A percentile compares a stretch with the other conserved stretches of the same genome.
Evolutionary conservation across 305 asterid genomes (phyloP).

Genomic region (Fraxinus paxiana): DNA sequence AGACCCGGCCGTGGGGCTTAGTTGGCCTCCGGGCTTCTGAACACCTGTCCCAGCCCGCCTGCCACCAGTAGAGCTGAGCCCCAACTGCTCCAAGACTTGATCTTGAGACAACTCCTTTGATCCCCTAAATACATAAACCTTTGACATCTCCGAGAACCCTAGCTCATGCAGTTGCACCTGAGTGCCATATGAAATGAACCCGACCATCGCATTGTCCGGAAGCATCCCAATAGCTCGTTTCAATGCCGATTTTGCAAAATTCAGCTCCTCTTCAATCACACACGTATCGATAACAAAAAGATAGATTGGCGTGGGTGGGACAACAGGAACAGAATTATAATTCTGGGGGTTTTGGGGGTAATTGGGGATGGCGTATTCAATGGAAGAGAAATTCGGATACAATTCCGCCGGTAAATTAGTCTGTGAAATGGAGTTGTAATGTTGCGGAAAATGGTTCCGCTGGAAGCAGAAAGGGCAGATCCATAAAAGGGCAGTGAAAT

Average conservation of each 20-base stretch:
- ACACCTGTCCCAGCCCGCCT: conserved; percentile 49
- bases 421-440: conserved; percentile 60
- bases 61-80: conserved; percentile 49
- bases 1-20: conserved; percentile 44
- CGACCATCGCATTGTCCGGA: conserved; percentile 93
- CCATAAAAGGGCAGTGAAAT: conserved; percentile 81
- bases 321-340: conserved; percentile 46
- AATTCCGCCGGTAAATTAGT: conserved; percentile 81
- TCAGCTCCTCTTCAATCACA: conserved; percentile 90
- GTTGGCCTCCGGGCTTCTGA: conserved; percentile 61
- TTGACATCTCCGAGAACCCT: conserved; percentile 81
- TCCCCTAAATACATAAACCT: conserved; percentile 87
- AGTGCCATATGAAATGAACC: conserved; percentile 85
- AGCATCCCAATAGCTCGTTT: conserved; percentile 81
- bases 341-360: conserved; percentile 40
- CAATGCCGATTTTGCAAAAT: conserved; percentile 75
- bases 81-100: conserved; percentile 90
- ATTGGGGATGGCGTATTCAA: conserved; percentile 50
- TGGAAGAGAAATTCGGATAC: conserved; percentile 74
- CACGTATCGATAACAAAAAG: conserved; percentile 89
- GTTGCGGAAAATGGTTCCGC: conserved; percentile 78
- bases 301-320: conserved; percentile 43
- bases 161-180: conserved; percentile 96
- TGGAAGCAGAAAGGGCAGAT: conserved; percentile 96
- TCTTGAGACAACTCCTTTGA: conserved; percentile 74